Base-by-base conservation (phyloP, 176 grass and related monocot species). In the Carex littledalei region DNA sequence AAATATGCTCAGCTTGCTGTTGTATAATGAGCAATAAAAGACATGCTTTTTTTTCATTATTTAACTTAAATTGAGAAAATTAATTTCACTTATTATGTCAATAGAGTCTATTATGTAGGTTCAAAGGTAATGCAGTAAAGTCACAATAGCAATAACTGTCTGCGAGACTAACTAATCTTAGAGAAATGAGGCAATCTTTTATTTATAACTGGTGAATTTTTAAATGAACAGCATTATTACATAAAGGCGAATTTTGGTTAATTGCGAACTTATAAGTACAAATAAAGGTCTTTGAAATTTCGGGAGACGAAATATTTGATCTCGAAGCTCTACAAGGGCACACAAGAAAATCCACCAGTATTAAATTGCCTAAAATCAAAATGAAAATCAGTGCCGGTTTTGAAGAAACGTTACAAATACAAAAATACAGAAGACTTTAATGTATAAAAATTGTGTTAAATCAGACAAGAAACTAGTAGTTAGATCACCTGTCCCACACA, bases 51-150 rank as follows among this genome's bases (percentile, higher is more conserved):
- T 1, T 53, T 53, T 26, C n/a, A 6, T 14, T 29, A 4, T 29
- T 76, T 12, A 24, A 12, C 9, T 4, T 50, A 76, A 20, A 76
- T 52, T 14, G 10, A 76, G 21, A 76, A 76, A 16, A 15, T 75
- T 54, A 53, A 76, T 76, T 24, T 76, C 71, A 24, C 11, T 76
- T 76, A 26, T 76, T 26, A 14, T 75, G 71, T 75, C 11, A 75
- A 75, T 22, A 49, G 14, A 56, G 69, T 73, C 18, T 73, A 47
- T 16, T 74, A 3, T 21, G 41, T 73, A 22, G 70, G 43, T 14
- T 12, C 41, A 52, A 50, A 45, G 41, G 41, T 73, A n/a, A 74
- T 74, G 41, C 18, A 21, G 45, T 76, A 1, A 76, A 53, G 45
- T 50, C 1, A 52, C 20, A 24, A 24, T 52, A 13, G 70, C 71